Evolutionary conservation across 2,329 filamentous ascomycete genomes (phyloP).

Genomic region (Trichoderma cornu-damae): DNA sequence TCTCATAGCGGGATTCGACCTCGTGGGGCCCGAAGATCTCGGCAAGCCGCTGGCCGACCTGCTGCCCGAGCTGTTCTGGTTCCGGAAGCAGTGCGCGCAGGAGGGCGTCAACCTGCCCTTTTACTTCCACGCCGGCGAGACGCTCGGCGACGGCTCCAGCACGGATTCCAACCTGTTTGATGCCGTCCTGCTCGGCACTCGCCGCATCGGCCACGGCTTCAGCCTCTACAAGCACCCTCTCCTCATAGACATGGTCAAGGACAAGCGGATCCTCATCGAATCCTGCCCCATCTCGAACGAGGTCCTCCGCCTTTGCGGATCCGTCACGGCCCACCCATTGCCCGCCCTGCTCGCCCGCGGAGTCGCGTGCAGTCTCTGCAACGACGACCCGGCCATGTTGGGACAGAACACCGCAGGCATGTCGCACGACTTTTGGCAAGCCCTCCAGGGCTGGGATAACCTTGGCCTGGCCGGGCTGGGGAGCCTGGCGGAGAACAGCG

Average conservation of each 20-base stretch:
- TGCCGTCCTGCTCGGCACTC: constrained; percentile 76
- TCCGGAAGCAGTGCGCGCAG: constrained; percentile 75
- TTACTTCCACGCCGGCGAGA: constrained; percentile 93
- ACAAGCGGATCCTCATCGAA: constrained; percentile 82
- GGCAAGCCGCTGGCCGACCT: constrained; percentile 72
- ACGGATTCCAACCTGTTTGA: constrained; percentile 84
- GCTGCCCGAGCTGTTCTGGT: constrained; percentile 86
- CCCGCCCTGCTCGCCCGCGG: constrained; percentile 80
- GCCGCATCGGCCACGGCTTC: constrained; percentile 85
- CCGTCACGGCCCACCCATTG: constrained; percentile 71
- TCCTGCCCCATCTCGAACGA: constrained; percentile 90
- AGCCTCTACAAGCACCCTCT: constrained; percentile 88
- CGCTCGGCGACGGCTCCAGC: constrained; percentile 65
- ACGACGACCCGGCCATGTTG: constrained; percentile 85
- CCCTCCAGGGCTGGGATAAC: constrained; percentile 85
- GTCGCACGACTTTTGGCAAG: constrained; percentile 93
- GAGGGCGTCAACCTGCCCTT: constrained; percentile 81
- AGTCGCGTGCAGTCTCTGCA: constrained; percentile 76
- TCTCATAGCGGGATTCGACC: constrained; percentile 79
- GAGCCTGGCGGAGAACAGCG: constrained; percentile 84
- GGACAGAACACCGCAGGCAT: constrained; percentile 77
- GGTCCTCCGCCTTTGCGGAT: constrained; percentile 71
- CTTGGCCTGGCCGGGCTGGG: constrained; percentile 82
- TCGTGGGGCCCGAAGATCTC: constrained; percentile 81
- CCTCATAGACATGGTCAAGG: constrained; percentile 80